phyloP scores from a whole-genome alignment of 2,329 filamentous ascomycete genomes.

The Monilinia fructigena region DNA sequence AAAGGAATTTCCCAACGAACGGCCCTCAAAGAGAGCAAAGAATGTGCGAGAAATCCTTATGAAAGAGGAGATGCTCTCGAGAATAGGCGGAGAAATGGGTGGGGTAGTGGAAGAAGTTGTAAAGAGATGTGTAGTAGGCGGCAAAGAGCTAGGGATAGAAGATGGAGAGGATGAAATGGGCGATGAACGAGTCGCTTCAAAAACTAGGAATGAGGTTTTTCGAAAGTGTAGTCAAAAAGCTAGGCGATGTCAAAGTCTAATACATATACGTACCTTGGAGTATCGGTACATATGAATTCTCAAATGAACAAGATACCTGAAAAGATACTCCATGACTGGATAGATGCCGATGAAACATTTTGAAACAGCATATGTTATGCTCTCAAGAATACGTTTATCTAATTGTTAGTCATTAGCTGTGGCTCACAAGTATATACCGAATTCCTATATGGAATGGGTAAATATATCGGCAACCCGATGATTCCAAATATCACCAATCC shows the following conservation, averaged over 20 bases:
- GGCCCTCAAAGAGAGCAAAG: conserved; percentile 36
- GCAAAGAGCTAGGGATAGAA: conserved; percentile 41
- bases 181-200: conserved; percentile 43
- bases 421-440: neutral
- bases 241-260: conserved; percentile 39
- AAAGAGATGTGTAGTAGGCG: conserved; percentile 43
- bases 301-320: neutral
- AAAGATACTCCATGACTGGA: neutral
- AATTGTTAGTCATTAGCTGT: neutral
- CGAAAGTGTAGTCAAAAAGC: conserved; percentile 47
- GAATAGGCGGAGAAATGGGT: conserved; percentile 44
- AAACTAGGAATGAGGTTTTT: conserved; percentile 45
- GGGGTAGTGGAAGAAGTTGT: conserved; percentile 45
- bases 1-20: neutral
- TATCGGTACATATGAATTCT: conserved; percentile 3
- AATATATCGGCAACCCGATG: neutral
- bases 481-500: conserved; percentile 6
- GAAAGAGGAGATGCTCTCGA: conserved; percentile 37
- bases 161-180: conserved; percentile 45
- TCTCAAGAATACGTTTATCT: neutral
- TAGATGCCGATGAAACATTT: conserved; percentile 2
- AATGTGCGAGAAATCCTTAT: conserved; percentile 43
- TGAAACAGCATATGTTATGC: conserved; percentile 11
- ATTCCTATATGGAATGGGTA: neutral
- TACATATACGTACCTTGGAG: neutral